phyloP scores from a whole-genome alignment of 2,329 filamentous ascomycete genomes.

The Bertia moriformis region DNA sequence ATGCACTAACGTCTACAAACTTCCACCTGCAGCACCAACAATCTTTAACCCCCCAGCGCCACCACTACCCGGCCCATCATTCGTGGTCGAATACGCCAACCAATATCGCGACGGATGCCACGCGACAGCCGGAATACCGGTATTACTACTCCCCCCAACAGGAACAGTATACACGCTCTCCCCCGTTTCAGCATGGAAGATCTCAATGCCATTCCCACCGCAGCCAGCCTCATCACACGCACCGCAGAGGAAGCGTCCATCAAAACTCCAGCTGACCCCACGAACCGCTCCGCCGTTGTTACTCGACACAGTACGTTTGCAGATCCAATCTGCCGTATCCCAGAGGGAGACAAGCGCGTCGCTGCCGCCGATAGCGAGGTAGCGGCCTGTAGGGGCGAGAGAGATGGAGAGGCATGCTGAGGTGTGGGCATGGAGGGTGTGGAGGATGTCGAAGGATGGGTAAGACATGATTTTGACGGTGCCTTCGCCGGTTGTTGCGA shows the following conservation, averaged over 20 bases:
- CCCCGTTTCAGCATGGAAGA: conserved; percentile 31
- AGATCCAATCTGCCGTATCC: conserved; percentile 34
- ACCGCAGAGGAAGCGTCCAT: conserved; percentile 28
- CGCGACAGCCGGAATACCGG: conserved; percentile 25
- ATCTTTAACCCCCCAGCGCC: conserved; percentile 26
- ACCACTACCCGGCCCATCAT: conserved; percentile 19
- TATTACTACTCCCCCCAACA: conserved; percentile 15
- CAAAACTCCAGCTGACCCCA: conserved; percentile 31
- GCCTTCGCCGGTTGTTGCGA: conserved; percentile 31
- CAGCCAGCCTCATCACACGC: conserved; percentile 28
- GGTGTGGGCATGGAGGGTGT: conserved; percentile 30
- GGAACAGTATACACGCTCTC: conserved; percentile 28
- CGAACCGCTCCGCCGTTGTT: conserved; percentile 25
- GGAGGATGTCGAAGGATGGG: conserved; percentile 23
- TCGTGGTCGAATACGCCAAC: conserved; percentile 28
- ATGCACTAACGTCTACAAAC: not conserved
- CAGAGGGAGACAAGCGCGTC: conserved; percentile 32
- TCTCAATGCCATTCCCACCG: conserved; percentile 24
- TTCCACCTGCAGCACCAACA: conserved; percentile 23
- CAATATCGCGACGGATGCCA: conserved; percentile 33
- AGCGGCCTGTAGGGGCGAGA: conserved; percentile 27
- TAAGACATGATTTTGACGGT: conserved; percentile 29
- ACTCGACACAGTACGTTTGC: conserved; percentile 27
- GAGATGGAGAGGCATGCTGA: conserved; percentile 27
- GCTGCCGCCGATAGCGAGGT: conserved; percentile 28